Base-by-base conservation (phyloP, 176 grass and related monocot species). In the Juncus inflexus region DNA sequence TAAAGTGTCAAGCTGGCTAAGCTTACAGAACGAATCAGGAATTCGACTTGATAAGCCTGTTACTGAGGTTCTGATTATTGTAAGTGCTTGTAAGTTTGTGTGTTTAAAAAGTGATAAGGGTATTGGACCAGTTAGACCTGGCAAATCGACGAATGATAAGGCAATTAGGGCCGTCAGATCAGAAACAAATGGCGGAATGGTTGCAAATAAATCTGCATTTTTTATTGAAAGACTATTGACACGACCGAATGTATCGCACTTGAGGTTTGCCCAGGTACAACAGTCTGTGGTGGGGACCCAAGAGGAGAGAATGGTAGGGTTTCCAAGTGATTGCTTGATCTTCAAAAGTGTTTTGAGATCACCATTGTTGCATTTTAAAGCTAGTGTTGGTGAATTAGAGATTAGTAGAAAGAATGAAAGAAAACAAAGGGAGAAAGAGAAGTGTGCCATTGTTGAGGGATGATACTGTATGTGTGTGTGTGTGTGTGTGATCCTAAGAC, bases 21-120 rank as follows among this genome's bases (percentile, higher is more conserved):
- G 49, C 53, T 6, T 13, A 57, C 12, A 58, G 49, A 83, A 65
- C 74, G 75, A 63, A 64, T 6, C 62, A 5, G 87, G 84, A 15
- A 96, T 66, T 0, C 75, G 72, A 7, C 73, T 84, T 19, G 83
- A 85, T 78, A 71, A 71, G 42, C 12, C 67, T 2, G 67, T 56
- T 12, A 90, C 75, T 58, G 84, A 85, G 73, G 87, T 90, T 66
- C 81, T 62, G 45, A 67, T 63, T 84, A 95, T 78, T n/a, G 67
- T 61, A 36, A 95, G 67, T 73, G 69, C 69, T 40, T 77, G 61
- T 58, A 95, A 79, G 39, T 64, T 76, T 1, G 75, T 74, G 63
- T 90, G 75, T 69, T 75, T 81, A 60, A 56, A 70, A 64, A 95
- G 74, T 56, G 91, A 87, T 3, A 61, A 1, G 8, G 86, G 87